Evolutionary conservation across 352 stramenopile species (phyloP), one percentile per base, ranked within the genome.

Genomic region (Thraustochytrium striatum): DNA sequence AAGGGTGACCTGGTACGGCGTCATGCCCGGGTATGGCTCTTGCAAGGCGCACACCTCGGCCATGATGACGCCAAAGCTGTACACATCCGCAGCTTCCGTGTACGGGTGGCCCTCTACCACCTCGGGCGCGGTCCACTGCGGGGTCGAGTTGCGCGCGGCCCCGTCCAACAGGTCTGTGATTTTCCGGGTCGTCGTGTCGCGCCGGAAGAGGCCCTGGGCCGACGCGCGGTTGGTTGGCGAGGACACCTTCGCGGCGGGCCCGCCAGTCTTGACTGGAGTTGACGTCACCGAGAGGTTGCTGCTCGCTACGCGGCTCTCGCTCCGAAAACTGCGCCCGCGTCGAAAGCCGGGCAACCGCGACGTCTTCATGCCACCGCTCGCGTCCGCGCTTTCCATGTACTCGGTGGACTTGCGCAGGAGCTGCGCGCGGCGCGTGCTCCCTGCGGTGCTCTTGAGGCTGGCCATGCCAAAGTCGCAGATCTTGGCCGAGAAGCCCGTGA

Each of bases 51-150:
- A 25, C 25, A 86, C 38, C 69, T 86, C 83, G 47, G 82, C 84
- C 39, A 86, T 61, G 61, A 79, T 85, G 13, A 86, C 70, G 28
- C 83, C 83, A 72, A 86, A 86, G 33, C 82, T 85, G 33, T 79
- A 86, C 19, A 86, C 82, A 69, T 95, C 91, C 8, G 90, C 88
- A 80, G 94, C 92, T 73, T 94, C 91, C 1, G 89, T 92, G 81
- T 94, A 90, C 32, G 86, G 82, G 69, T 92, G 85, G 19, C 91
- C 91, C 62, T 91, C 91, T 81, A 95, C 94, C 11, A 96, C 87
- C 72, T 96, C 90, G 0, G 91, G 91, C 0, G 91, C 90, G 82
- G 94, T 95, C 91, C 91, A 96, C 55, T 95, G 88, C 58, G 87
- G 93, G 2, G 91, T 94, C 43, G 90, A 91, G n/a, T n/a, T n/a